Evolutionary conservation across 352 stramenopile species (phyloP).

Genomic region (Sclerospora graminicola): DNA sequence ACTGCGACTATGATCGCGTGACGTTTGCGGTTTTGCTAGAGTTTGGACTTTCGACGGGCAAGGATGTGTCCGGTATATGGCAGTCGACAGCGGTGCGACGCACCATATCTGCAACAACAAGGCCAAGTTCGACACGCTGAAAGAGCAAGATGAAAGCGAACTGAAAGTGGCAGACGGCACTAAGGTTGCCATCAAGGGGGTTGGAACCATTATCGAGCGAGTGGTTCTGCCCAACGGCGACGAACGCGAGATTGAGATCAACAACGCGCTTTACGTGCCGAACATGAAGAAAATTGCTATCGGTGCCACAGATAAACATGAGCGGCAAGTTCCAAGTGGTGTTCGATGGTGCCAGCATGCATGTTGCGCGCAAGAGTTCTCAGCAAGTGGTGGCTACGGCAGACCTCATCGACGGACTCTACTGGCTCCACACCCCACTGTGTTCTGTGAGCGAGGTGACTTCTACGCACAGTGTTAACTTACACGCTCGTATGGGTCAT

Average conservation of each 20-base stretch:
- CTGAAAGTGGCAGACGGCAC: not conserved
- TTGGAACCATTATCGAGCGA: not conserved
- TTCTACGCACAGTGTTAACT: not conserved
- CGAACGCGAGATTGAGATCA: conserved; percentile 5
- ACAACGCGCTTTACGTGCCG: conserved; percentile 7
- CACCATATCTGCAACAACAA: not conserved
- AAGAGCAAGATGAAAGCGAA: not conserved
- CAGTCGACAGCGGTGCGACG: no score
- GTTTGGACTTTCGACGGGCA: no score
- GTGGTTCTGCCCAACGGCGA: conserved; percentile 3
- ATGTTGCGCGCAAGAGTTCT: conserved; percentile 6
- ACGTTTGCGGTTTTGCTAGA: no score
- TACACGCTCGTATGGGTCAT: not conserved
- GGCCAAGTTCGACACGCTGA: not conserved
- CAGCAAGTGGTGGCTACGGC: conserved; percentile 6
- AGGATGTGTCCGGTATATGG: no score
- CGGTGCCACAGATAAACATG: not conserved
- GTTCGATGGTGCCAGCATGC: conserved; percentile 8
- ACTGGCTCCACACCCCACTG: conserved; percentile 5
- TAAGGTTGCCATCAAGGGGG: not conserved
- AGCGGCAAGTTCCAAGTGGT: conserved; percentile 10
- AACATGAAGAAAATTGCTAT: conserved; percentile 10
- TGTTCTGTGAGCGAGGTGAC: not conserved
- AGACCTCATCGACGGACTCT: conserved; percentile 8
- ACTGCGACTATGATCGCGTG: no score